These are phyloP conservation scores for Phanerochaete sordida DNA, from an alignment of 768 basidiomycete genomes.

Conservation along the genomic window DNA sequence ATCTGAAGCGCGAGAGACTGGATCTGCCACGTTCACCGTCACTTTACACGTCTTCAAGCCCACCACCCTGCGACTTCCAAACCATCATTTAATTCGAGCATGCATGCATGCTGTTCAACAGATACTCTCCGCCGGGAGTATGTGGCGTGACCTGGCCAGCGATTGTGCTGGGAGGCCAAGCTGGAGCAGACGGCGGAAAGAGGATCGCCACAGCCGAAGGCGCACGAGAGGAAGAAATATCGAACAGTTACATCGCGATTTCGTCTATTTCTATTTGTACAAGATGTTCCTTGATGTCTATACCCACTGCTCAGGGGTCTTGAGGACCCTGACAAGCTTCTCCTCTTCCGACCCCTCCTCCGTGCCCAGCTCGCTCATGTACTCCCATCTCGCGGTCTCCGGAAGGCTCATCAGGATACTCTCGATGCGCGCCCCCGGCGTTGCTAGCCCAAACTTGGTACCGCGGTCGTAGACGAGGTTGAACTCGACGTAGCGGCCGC, in stretches of 20 bases:
- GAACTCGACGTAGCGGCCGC: constrained; percentile 94
- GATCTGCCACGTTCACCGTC: background rate
- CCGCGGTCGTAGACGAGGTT: constrained; percentile 68
- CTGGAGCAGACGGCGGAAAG: background rate
- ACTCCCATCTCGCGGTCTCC: constrained; percentile 68
- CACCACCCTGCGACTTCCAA: too few species aligned
- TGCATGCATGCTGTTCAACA: too few species aligned
- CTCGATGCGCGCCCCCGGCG: constrained; percentile 59
- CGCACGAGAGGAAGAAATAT: background rate
- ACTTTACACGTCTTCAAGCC: background rate
- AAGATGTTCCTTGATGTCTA: constrained; percentile 2
- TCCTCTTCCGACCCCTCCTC: constrained; percentile 50
- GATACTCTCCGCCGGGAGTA: too few species aligned
- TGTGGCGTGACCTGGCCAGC: too few species aligned
- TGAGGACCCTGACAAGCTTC: constrained; percentile 46
- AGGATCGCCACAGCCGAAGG: background rate
- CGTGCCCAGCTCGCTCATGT: constrained; percentile 50
- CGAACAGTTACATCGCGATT: background rate
- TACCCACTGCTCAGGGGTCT: constrained; percentile 46
- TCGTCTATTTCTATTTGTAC: constrained; percentile 1
- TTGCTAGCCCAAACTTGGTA: constrained; percentile 60
- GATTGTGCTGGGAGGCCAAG: too few species aligned
- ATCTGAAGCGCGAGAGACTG: background rate
- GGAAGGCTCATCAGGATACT: constrained; percentile 66
- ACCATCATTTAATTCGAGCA: too few species aligned